These are phyloP conservation scores for Fusarium sp. DNA, from an alignment of 2,329 filamentous ascomycete genomes.

Conservation along the genomic window DNA sequence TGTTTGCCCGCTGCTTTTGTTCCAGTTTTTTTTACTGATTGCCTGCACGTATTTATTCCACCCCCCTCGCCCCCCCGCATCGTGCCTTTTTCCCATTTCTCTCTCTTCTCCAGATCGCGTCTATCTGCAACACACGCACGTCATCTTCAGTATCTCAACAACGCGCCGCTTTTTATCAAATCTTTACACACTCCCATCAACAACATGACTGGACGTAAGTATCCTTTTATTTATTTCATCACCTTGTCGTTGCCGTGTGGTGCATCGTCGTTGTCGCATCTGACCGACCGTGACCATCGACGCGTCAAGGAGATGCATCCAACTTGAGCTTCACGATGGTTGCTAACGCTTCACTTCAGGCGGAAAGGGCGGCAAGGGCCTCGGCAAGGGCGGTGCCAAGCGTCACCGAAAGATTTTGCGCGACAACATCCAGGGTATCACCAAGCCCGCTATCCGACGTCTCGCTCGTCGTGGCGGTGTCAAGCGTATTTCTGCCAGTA, in stretches of 20 bases:
- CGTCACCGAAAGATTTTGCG: constrained; percentile 99
- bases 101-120: constrained; percentile 42
- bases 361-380: constrained; percentile 96
- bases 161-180: constrained; percentile 44
- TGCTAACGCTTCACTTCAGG: constrained; percentile 69
- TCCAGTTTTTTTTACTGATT: constrained; percentile 50
- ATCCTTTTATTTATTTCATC: constrained; percentile 24
- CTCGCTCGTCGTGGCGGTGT: constrained; percentile 99
- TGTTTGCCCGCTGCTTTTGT: background rate
- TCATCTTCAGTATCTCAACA: constrained; percentile 43
- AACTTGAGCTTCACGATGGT: constrained; percentile 23
- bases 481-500: constrained; percentile 99
- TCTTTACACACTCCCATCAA: constrained; percentile 45
- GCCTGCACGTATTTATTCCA: constrained; percentile 53
- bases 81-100: constrained; percentile 30
- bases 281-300: background rate
- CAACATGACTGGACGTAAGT: constrained; percentile 82
- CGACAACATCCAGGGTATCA: constrained; percentile 99
- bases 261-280: background rate
- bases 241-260: background rate
- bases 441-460: constrained; percentile 98
- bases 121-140: constrained; percentile 32
- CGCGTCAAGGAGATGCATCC: background rate
- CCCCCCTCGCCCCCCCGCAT: constrained; percentile 46
- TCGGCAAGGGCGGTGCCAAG: constrained; percentile 98